These are phyloP conservation scores for Cyberlindnera amylophila DNA, from an alignment of 805 yeast genomes.

Conservation along the genomic window DNA sequence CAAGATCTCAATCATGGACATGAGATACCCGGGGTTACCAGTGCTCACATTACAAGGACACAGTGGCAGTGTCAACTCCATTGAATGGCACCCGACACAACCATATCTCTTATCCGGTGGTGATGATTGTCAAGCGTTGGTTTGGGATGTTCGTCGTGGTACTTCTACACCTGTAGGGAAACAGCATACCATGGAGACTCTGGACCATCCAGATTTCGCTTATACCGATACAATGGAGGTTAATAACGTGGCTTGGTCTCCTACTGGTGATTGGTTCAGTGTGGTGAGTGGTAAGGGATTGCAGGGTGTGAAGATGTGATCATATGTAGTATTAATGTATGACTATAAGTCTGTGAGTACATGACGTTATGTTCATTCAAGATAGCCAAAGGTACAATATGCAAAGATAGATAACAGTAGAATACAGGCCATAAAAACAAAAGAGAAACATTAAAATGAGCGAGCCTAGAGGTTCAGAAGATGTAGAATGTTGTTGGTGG, in stretches of 20 bases:
- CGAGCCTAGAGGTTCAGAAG: too few species aligned
- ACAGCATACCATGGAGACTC: slow-evolving; percentile 6
- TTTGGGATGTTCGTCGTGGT: slow-evolving; percentile 51
- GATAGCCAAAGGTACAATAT: not conserved
- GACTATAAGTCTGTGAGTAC: too few species aligned
- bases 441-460: too few species aligned
- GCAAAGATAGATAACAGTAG: too few species aligned
- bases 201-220: slow-evolving; percentile 37
- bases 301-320: slow-evolving; percentile 30
- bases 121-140: slow-evolving; percentile 68
- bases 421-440: too few species aligned
- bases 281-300: slow-evolving; percentile 38
- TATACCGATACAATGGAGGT: slow-evolving; percentile 67
- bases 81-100: slow-evolving; percentile 80
- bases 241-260: slow-evolving; percentile 73
- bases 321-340: not conserved
- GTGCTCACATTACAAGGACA: slow-evolving; percentile 67
- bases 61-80: slow-evolving; percentile 60
- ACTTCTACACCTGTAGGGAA: slow-evolving; percentile 4
- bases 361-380: too few species aligned
- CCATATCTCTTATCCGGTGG: slow-evolving; percentile 61
- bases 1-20: slow-evolving; percentile 67
- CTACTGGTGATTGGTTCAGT: slow-evolving; percentile 78
- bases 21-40: slow-evolving; percentile 86
- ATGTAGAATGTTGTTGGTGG: too few species aligned